Percentiles rank a stretch among this genome's conserved stretches.
These are phyloP conservation scores for Anthostomella pinea DNA, from an alignment of 2,329 filamentous ascomycete species.

Conservation along the genomic window DNA sequence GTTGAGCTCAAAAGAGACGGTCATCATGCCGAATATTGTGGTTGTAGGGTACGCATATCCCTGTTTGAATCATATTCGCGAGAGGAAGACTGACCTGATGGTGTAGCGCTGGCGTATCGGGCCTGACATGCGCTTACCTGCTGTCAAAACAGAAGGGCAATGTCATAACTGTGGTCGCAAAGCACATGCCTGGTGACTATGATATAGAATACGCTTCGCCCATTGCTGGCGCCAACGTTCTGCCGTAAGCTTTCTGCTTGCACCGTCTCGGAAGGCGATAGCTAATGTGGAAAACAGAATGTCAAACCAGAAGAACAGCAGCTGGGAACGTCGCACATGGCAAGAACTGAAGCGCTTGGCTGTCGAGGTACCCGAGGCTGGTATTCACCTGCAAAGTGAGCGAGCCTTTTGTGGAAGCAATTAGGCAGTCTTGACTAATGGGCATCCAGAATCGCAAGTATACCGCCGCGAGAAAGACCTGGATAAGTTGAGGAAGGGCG, in stretches of 20 bases:
- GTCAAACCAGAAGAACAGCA: slow-evolving; percentile 26
- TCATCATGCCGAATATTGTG: slow-evolving; percentile 29
- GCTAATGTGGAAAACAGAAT: slow-evolving; percentile 23
- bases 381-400: slow-evolving; percentile 32
- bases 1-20: too few relatives aligned
- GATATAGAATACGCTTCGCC: slow-evolving; percentile 81
- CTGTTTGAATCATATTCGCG: not conserved
- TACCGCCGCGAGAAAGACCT: slow-evolving; percentile 63
- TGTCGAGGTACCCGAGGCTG: slow-evolving; percentile 32
- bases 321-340: slow-evolving; percentile 31
- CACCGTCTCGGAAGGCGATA: too few relatives aligned
- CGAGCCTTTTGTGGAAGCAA: not conserved
- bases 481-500: slow-evolving; percentile 25
- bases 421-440: not conserved
- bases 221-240: slow-evolving; percentile 31
- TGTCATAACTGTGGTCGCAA: slow-evolving; percentile 64
- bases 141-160: slow-evolving; percentile 32
- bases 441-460: slow-evolving; percentile 42
- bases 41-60: slow-evolving; percentile 26
- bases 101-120: slow-evolving; percentile 31
- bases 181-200: slow-evolving; percentile 61
- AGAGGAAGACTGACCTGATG: slow-evolving; percentile 3
- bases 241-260: too few relatives aligned
- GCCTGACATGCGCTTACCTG: slow-evolving; percentile 33
- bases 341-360: slow-evolving; percentile 30